Base-by-base conservation (phyloP, 441 rosid species). In the Raphanus hybrid region DNA sequence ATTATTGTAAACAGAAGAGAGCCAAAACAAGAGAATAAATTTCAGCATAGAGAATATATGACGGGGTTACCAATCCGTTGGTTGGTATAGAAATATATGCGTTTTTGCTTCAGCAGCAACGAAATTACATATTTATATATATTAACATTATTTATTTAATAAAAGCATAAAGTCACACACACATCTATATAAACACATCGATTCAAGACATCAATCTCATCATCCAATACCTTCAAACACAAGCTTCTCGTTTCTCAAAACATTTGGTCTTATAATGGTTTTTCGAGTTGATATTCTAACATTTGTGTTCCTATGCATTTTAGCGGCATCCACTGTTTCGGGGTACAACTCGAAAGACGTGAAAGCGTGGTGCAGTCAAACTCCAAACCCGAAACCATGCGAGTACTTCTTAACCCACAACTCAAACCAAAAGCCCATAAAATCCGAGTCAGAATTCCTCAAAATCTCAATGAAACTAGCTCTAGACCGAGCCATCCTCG, bases 371-470 rank as follows among this genome's bases (percentile, higher is more conserved):
- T 90, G 92, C 20, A 71, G 85, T 77, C 78, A 80, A 75, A 88
- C 87, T 8, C 92, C 94, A 8, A 65, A 90, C 78, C 94, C 92
- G 2, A 78, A 80, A 59, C 88, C 92, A 4, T 90, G 92, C 15
- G 88, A 88, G 72, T 88, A 86, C 69, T 90, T 82, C 71, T 58
- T 90, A 35, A 66, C 79, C 78, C 81, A 79, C 7, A 78, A 79
- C 73, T 80, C 82, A 71, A 67, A 68, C 65, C 60, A 23, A 10
- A 45, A 52, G 5, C 81, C 83, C 18, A 88, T 88, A 65, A 79
- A 77, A 67, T 67, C 81, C 0, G 86, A 85, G 66, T 23, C 86
- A 7, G 82, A 89, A 29, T 89, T 89, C 43, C 85, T 82, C 48
- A 68, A 73, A 70, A 64, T 87, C 64, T 79, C 88, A 0, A 71